Evolutionary conservation across 768 basidiomycete species (phyloP).

Genomic region (Phylloporus sp.): DNA sequence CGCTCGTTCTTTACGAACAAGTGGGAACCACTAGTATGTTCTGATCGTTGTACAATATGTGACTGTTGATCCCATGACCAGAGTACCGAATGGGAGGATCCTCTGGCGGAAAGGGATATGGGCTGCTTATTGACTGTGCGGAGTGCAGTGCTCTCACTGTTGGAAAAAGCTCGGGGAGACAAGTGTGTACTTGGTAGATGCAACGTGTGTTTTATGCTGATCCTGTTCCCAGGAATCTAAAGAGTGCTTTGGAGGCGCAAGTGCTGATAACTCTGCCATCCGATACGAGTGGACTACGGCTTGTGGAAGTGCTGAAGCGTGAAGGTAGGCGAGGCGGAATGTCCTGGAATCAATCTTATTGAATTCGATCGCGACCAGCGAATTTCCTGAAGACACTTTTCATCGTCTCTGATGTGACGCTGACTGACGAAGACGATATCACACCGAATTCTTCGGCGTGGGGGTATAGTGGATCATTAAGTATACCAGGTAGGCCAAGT

Average conservation of each 20-base stretch:
- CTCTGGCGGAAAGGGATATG: conserved; percentile 58
- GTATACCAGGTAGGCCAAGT: conserved; percentile 41
- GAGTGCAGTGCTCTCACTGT: conserved; percentile 51
- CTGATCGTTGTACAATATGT: background rate
- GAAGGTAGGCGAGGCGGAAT: conserved; percentile 30
- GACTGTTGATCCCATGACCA: conserved; percentile 21
- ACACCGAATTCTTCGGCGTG: conserved; percentile 41
- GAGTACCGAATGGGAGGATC: conserved; percentile 61
- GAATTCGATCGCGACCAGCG: conserved; percentile 37
- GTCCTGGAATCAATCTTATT: background rate
- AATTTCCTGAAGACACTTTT: conserved; percentile 66
- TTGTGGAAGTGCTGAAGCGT: conserved; percentile 44
- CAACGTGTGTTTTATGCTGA: background rate
- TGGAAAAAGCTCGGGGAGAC: conserved; percentile 71
- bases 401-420: conserved; percentile 67
- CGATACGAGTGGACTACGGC: conserved; percentile 19
- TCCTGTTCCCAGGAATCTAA: conserved; percentile 50
- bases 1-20: conserved; percentile 62
- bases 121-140: conserved; percentile 55
- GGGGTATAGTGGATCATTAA: conserved; percentile 43
- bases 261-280: conserved; percentile 57
- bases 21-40: conserved; percentile 71
- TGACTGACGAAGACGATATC: conserved; percentile 44
- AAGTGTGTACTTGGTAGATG: conserved; percentile 46
- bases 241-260: conserved; percentile 72